Conservation (phyloP, 768 basidiomycete genomes). For the Auricularia sp. region DNA sequence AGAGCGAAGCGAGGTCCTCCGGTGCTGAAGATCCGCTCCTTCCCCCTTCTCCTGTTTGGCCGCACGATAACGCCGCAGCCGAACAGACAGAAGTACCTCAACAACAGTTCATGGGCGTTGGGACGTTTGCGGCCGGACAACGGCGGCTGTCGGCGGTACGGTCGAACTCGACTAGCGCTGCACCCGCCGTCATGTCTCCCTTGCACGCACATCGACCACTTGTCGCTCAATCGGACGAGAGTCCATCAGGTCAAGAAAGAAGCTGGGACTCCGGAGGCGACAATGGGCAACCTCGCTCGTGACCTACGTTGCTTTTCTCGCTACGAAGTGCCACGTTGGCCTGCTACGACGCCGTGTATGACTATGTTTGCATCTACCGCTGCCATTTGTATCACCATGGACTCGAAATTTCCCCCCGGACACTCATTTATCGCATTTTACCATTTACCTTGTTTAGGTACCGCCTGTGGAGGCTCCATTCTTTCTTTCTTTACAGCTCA, state of each 20-base stretch:
- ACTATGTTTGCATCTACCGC: background rate
- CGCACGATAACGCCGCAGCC: background rate
- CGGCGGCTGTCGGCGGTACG: background rate
- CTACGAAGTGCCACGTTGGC: background rate
- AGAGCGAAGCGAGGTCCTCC: background rate
- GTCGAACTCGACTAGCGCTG: background rate
- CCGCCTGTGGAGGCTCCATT: too few relatives aligned
- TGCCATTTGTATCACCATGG: background rate
- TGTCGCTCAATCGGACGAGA: background rate
- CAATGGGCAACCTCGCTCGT: background rate
- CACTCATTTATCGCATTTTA: background rate
- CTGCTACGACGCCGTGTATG: background rate
- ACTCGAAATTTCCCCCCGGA: background rate
- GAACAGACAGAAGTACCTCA: background rate
- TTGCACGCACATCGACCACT: background rate
- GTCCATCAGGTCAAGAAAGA: background rate
- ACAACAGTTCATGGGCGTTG: background rate
- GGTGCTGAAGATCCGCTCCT: background rate
- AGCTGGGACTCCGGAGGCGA: background rate
- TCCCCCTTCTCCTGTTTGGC: background rate
- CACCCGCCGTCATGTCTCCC: background rate
- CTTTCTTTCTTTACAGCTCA: too few relatives aligned
- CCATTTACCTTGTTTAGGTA: too few relatives aligned
- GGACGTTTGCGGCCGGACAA: background rate
- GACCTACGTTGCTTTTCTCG: background rate